phyloP scores from a whole-genome alignment of 768 basidiomycete species.

The Lactarius sp. region DNA sequence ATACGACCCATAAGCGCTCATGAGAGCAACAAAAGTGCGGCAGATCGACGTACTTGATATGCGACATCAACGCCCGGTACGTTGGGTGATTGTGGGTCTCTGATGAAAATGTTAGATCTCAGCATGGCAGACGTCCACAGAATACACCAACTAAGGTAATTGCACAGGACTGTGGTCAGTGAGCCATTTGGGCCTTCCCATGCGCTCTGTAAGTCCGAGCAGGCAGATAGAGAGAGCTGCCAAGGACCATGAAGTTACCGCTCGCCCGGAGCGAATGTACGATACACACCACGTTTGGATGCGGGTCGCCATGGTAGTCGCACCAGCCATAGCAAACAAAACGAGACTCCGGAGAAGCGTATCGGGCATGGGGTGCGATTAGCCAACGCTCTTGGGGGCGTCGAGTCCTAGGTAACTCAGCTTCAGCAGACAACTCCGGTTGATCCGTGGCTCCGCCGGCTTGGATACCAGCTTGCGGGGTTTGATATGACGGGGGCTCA shows the following conservation, averaged over 20 bases:
- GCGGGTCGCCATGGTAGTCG: too few relatives aligned
- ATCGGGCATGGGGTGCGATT: too few relatives aligned
- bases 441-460: too few relatives aligned
- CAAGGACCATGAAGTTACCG: neutral
- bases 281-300: constrained; percentile 15
- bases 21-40: neutral
- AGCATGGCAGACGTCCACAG: neutral
- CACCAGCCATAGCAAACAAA: too few relatives aligned
- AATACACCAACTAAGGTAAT: constrained; percentile 18
- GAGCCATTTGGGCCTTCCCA: constrained; percentile 28
- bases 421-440: too few relatives aligned
- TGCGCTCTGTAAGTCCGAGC: constrained; percentile 27
- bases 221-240: constrained; percentile 26
- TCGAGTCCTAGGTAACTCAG: too few relatives aligned
- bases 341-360: too few relatives aligned
- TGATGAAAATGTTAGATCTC: constrained; percentile 10
- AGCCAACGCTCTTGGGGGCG: too few relatives aligned
- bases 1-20: neutral
- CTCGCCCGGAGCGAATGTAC: neutral
- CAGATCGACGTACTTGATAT: constrained; percentile 20
- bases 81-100: constrained; percentile 3
- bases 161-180: constrained; percentile 25
- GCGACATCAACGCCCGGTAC: constrained; percentile 13
- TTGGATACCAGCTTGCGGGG: too few relatives aligned
- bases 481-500: too few relatives aligned